Conservation (phyloP, 202 grass and related monocot species). For the Carex arenaria region DNA sequence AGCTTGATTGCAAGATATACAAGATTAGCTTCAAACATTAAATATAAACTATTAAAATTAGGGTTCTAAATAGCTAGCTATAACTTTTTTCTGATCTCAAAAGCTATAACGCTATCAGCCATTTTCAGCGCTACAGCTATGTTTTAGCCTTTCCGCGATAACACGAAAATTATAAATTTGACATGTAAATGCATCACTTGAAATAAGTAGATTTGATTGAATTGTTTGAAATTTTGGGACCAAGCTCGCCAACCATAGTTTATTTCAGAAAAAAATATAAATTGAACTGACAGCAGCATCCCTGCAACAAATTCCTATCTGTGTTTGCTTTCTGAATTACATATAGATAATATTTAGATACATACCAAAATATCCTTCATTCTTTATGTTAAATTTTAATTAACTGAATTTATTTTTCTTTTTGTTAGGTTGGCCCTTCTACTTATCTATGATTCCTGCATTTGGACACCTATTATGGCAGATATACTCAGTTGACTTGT, state of each 20-base stretch:
- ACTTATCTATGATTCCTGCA: slow-evolving; percentile 29
- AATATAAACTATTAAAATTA: neutral
- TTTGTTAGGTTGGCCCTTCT: slow-evolving; percentile 40
- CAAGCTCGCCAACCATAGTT: no score
- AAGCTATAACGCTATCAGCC: no score
- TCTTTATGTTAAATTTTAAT: neutral
- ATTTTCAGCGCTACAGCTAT: no score
- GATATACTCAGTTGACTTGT: slow-evolving; percentile 37
- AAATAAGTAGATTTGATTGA: no score
- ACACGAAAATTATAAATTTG: no score
- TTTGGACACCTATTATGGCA: slow-evolving; percentile 41
- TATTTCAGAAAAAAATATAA: no score
- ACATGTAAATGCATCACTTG: no score
- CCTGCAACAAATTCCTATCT: neutral
- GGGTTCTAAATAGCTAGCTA: no score
- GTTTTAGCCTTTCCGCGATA: no score
- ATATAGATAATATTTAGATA: neutral
- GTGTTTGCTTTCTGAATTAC: neutral
- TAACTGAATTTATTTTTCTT: neutral
- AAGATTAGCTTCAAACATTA: neutral
- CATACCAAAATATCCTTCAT: neutral
- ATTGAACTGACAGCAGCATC: neutral
- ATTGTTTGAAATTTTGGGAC: no score
- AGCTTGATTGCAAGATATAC: neutral
- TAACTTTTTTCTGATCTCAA: no score